Conservation (phyloP, 176 grass and related monocot species). For the Eragrostis nindensis region DNA sequence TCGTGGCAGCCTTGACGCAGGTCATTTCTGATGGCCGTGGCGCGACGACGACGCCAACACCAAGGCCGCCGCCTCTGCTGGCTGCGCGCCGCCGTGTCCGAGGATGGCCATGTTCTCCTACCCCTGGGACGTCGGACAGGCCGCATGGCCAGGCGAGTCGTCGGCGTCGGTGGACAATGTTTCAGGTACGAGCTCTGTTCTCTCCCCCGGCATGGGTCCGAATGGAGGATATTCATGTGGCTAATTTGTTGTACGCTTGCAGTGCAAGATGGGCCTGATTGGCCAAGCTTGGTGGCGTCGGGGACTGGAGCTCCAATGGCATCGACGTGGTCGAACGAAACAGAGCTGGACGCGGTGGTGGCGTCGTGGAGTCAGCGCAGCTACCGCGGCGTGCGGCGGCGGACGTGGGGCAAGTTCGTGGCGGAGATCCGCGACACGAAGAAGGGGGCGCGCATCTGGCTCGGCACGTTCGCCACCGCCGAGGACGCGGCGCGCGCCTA, state of each 20-base stretch:
- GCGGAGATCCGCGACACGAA: conserved; percentile 73
- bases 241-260: background rate
- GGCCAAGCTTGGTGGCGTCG: background rate
- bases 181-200: conserved; percentile 2
- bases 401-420: conserved; percentile 76
- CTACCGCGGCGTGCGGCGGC: conserved; percentile 59
- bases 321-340: background rate
- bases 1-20: conserved; percentile 41
- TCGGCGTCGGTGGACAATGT: background rate
- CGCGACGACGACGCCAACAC: background rate
- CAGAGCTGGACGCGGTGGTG: background rate
- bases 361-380: background rate
- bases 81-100: too few relatives aligned
- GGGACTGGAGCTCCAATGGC: background rate
- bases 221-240: too few relatives aligned
- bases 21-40: conserved; percentile 9
- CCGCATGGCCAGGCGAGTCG: background rate
- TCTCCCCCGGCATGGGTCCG: background rate
- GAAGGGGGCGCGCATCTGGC: conserved; percentile 63
- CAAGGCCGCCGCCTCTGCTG: too few relatives aligned
- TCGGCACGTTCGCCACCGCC: conserved; percentile 63
- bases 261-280: background rate
- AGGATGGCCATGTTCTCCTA: background rate
- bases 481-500: conserved; percentile 68
- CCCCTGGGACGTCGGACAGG: background rate